Base-by-base conservation (phyloP, 495 filamentous ascomycete species). In the Venustampulla echinocandica region DNA sequence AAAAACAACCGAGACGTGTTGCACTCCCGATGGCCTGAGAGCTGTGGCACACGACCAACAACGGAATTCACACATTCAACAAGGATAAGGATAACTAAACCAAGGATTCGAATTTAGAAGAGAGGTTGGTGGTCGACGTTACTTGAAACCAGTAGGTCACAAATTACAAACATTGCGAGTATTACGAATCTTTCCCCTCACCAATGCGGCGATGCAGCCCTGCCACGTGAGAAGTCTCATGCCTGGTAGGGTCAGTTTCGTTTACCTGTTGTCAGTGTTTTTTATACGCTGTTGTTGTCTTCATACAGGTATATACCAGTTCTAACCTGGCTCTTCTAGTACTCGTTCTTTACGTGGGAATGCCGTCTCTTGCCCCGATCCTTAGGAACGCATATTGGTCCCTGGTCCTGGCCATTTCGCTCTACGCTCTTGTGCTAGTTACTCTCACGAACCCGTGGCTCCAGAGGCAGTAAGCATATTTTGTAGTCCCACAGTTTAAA, bases 381-480 rank as follows among this genome's bases (percentile, higher is more conserved):
- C 53, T 56, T 41, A 45, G 23, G 22, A 50, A 44, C 38, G 55
- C 51, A 28, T 67, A 61, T 43, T 67, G 65, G 55, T 52, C 62
- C 5, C 51, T 79, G 4, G 70, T 64, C 19, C 52, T 48, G 33
- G 43, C 55, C 18, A 57, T 58, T 13, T 59, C 54, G 0, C 17
- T 66, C 9, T 71, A 63, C 43, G 49, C 50, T 34, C 10, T 69
- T 1, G 54, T 63, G 20, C 69, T 82, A 22, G 50, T 77, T 2
- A 48, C 61, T 1, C 49, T 83, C 40, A 63, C 68, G 1, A 70
- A 68, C 42, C 66, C 75, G 10, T 71, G 61, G 56, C 63, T 80
- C 21, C 80, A 84, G 54, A 64, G 75, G 56, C 73, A 80, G 79
- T 81, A 65, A 64, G 75, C 30, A 6, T 28, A 4, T 28, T 30